Evolutionary conservation across 225 moss, liverwort and hornwort genomes (phyloP), one percentile per base, ranked within the genome.

Genomic region (Bryoerythrophyllum caledonicum): DNA sequence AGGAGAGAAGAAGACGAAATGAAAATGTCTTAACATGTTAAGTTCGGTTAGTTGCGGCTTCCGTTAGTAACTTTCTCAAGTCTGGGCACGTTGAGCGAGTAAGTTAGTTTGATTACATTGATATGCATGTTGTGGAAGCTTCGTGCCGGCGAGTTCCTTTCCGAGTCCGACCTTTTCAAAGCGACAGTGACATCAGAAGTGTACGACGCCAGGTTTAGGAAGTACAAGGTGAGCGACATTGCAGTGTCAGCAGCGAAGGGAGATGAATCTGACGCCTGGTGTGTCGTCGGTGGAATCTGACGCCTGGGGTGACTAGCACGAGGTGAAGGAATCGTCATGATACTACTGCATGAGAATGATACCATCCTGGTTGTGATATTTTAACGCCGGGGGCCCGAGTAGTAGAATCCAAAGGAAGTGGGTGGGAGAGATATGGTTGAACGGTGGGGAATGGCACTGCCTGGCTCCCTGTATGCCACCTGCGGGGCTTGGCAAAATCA

Each of bases 391-490:
- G n/a, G 4, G 49, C 15, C 15, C 15, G 24, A 27, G 27, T 5
- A 27, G 46, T 10, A 27, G 56, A 30, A 23, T 46, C 34, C 56
- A 56, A 43, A 43, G 56, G 46, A 59, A 30, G 56, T 34, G 48
- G 35, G 34, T 12, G 17, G 46, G 48, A 19, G 3, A 49, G 44
- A 44, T 34, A 28, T 24, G 67, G 67, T 59, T 76, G 67, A 68
- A 35, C 60, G 74, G 79, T 60, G 46, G 73, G 32, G 71, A 76
- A 51, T 67, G 74, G 82, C 66, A 73, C 83, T 81, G 84, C 84
- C 84, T 84, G 84, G 84, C 84, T 84, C 84, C 84, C 84, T 84
- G 77, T 84, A 84, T 84, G 84, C 84, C 84, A 84, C 84, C 84
- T 84, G 74, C 80, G 84, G 80, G 71, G 84, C 80, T 74, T 84